phyloP scores from a whole-genome alignment of 2,329 filamentous ascomycete species.

The Verticillium isaacii region DNA sequence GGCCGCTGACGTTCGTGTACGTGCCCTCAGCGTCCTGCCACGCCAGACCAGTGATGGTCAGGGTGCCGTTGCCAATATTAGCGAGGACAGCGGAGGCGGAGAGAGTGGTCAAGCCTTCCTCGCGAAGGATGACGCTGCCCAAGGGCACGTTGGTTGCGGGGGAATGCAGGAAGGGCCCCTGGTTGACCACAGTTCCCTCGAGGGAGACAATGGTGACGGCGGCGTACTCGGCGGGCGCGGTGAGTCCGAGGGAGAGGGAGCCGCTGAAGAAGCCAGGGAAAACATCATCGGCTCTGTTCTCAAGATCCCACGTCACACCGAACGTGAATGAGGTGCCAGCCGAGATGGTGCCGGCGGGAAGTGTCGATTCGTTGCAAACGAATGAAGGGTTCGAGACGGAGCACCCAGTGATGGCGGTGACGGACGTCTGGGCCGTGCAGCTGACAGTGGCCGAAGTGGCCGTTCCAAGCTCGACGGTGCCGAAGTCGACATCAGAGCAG shows the following conservation, averaged over 20 bases:
- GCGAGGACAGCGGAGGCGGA: conserved; percentile 26
- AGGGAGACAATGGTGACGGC: conserved; percentile 30
- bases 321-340: conserved; percentile 32
- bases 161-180: conserved; percentile 26
- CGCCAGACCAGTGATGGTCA: conserved; percentile 29
- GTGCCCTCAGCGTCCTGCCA: conserved; percentile 21
- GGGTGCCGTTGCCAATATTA: conserved; percentile 28
- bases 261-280: conserved; percentile 29
- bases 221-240: conserved; percentile 28
- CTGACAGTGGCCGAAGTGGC: conserved; percentile 23
- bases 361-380: conserved; percentile 27
- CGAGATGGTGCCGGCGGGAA: conserved; percentile 28
- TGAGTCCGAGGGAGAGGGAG: conserved; percentile 30
- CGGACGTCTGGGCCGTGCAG: conserved; percentile 31
- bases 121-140: conserved; percentile 30
- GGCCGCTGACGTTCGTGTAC: conserved; percentile 24
- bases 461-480: conserved; percentile 26
- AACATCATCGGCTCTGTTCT: conserved; percentile 18
- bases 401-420: conserved; percentile 29
- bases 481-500: conserved; percentile 35
- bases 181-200: conserved; percentile 30
- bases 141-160: conserved; percentile 32
- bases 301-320: conserved; percentile 32
- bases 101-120: conserved; percentile 17
- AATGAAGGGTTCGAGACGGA: conserved; percentile 29